These are phyloP conservation scores for Microglena sp. DNA, from an alignment of 139 green algal genomes.

Conservation along the genomic window DNA sequence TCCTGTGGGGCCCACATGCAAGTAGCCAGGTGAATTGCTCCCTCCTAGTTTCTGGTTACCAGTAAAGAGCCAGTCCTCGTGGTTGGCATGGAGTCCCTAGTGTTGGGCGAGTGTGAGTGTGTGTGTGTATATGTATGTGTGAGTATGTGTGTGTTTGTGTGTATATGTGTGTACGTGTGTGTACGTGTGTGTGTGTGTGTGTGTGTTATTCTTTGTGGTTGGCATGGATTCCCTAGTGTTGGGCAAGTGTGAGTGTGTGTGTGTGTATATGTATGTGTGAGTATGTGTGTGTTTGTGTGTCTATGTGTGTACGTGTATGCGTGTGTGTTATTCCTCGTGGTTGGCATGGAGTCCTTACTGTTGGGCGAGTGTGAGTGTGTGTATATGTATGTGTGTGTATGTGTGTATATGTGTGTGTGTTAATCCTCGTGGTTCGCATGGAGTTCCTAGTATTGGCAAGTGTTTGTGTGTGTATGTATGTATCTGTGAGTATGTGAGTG, in stretches of 20 bases:
- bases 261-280: conserved; percentile 79
- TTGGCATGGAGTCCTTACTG: not conserved
- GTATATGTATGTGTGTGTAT: not conserved
- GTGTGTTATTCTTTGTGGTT: not conserved
- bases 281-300: no score
- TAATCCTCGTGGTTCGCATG: not conserved
- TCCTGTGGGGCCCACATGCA: no score
- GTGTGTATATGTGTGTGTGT: not conserved
- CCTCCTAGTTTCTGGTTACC: no score
- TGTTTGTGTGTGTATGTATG: not conserved
- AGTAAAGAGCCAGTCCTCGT: conserved; percentile 83
- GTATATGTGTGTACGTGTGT: no score
- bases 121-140: no score
- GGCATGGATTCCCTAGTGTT: no score
- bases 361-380: not conserved
- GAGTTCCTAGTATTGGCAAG: not conserved
- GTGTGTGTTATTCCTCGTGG: not conserved
- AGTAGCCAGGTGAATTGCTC: no score
- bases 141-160: no score
- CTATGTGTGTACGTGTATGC: conserved; percentile 5
- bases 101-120: no score
- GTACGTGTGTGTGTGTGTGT: conserved; percentile 1
- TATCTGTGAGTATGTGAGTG: not conserved
- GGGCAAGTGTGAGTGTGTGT: no score
- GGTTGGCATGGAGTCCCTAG: no score